phyloP scores from a whole-genome alignment of 306 rosid species.

The Fragaria ananassa region DNA sequence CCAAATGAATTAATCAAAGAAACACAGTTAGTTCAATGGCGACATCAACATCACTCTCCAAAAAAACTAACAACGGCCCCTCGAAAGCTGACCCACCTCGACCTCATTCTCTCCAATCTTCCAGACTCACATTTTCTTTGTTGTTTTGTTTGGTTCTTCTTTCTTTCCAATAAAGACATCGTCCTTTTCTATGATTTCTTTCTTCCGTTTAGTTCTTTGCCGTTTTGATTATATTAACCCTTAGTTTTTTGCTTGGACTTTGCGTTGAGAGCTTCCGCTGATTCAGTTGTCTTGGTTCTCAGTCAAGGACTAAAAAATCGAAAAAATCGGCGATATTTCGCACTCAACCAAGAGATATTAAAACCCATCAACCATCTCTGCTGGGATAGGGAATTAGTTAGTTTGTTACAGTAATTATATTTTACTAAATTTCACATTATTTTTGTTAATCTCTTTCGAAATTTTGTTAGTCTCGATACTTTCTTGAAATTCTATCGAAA shows the following conservation, averaged over 20 bases:
- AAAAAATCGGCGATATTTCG: no score
- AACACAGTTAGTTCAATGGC: background rate
- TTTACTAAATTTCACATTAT: no score
- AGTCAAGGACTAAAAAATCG: no score
- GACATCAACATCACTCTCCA: slow-evolving; percentile 42
- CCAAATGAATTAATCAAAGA: slow-evolving; percentile 23
- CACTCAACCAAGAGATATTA: no score
- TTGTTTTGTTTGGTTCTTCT: slow-evolving; percentile 2
- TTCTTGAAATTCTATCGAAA: no score
- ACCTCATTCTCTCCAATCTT: slow-evolving; percentile 37
- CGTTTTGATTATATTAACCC: background rate
- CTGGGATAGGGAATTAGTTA: no score
- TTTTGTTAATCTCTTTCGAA: no score
- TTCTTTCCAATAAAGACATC: background rate
- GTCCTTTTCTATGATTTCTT: background rate
- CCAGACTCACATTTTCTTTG: slow-evolving; percentile 20
- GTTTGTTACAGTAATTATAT: no score
- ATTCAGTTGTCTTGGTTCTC: background rate
- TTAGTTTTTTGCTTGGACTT: background rate
- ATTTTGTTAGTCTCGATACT: no score
- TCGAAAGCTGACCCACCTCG: slow-evolving; percentile 37
- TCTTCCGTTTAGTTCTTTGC: background rate
- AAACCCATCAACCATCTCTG: no score
- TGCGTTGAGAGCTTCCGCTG: background rate
- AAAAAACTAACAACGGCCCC: slow-evolving; percentile 35